Base-by-base conservation (phyloP, 495 filamentous ascomycete genomes). In the Talaromyces thailandensis region DNA sequence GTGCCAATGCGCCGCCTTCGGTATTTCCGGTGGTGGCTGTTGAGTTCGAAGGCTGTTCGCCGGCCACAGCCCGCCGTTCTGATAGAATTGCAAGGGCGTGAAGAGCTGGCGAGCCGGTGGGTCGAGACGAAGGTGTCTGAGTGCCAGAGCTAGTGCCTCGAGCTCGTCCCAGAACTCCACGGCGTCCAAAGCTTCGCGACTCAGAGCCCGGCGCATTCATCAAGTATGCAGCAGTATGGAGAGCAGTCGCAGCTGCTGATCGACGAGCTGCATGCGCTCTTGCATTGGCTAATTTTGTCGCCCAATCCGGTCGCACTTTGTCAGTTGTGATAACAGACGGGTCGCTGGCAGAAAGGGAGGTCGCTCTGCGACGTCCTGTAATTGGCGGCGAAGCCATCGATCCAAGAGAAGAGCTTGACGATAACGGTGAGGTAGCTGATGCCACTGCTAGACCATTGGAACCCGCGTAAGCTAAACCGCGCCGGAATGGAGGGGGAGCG, bases 141-240 rank as follows among this genome's bases (percentile, higher is more conserved):
- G 32, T 58, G 9, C 62, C 62, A 48, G 64, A 53, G 6, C 68
- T 73, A 24, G 64, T 56, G 32, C 69, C 72, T 40, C 68, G 74
- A 9, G 73, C 71, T 55, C 76, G 69, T 61, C 80, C 67, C 56
- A 80, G 73, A 31, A 81, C 64, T 5, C 77, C 73, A 56, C 83
- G 69, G 12, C 78, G 76, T 5, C 80, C 80, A 59, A 82, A 71
- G 31, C 72, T 64, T 26, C 76, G 73, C 9, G 78, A 74, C 37
- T 84, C 81, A 31, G 74, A 75, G 18, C 81, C 77, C 29, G 81
- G 76, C 40, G 83, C 85, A 12, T 88, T 87, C 81, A 97, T 93
- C 58, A 98, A 74, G 67, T 96, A 98, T 6, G 94, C 95, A 4
- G 94, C 94, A 50, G 93, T 95, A 66, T 98, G 94, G 24, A 98